Conservation (phyloP, 1,139 yeast genomes). For the Blastobotrys ciferrii region DNA sequence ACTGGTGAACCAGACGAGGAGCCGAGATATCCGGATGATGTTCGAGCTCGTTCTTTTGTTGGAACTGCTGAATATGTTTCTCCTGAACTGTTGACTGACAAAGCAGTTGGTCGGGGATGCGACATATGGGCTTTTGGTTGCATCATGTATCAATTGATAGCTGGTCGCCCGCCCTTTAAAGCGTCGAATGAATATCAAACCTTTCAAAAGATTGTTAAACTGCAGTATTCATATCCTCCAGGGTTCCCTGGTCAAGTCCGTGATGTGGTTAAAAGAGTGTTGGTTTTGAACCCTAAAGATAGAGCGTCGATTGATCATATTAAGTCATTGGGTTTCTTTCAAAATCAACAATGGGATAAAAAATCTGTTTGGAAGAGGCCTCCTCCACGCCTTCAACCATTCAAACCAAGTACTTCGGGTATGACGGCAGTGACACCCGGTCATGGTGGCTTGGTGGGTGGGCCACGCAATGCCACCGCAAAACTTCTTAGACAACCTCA, state of each 20-base stretch:
- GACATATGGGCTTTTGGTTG: conserved; percentile 99
- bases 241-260: conserved; percentile 71
- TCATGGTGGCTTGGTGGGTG: conserved; percentile 2
- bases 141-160: conserved; percentile 85
- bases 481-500: conserved; percentile 9
- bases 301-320: conserved; percentile 65
- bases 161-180: conserved; percentile 94
- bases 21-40: conserved; percentile 44
- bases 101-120: conserved; percentile 79
- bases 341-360: conserved; percentile 63
- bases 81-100: conserved; percentile 85
- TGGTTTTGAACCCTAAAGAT: conserved; percentile 62
- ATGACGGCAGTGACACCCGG: conserved; percentile 8
- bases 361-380: conserved; percentile 63
- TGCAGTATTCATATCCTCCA: conserved; percentile 79
- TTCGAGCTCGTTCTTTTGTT: conserved; percentile 78
- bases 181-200: conserved; percentile 94
- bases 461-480: conserved; percentile 7
- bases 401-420: conserved; percentile 42
- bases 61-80: conserved; percentile 90
- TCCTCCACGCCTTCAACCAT: conserved; percentile 81
- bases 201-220: conserved; percentile 85
- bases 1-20: conserved; percentile 38
- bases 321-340: conserved; percentile 73
- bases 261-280: conserved; percentile 65